Evolutionary conservation across 2,329 filamentous ascomycete genomes (phyloP), one percentile per base, ranked within the genome.

Genomic region (Trichoderma guizhouense): DNA sequence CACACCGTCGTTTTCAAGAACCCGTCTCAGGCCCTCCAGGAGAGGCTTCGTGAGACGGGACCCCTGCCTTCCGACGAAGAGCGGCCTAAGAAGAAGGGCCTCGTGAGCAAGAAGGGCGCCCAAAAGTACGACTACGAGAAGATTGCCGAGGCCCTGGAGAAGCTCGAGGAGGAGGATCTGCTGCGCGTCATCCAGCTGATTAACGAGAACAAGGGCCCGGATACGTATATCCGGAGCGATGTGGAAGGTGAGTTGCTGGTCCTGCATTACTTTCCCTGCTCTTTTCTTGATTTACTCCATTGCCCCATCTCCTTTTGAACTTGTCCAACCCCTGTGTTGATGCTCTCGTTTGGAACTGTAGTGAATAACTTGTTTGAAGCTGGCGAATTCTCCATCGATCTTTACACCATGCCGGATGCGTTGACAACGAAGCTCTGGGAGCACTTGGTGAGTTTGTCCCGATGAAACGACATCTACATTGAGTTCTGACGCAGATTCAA

Each of bases 211-310:
- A 98, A 98, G 86, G 91, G 90, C 1, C 89, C 93, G 7, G 94
- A 97, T 75, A 98, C 95, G 1, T 98, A 97, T 83, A 97, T 95
- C 64, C 95, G 97, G 85, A 98, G 98, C 78, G 97, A 99, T 82
- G 89, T 98, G 72, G 96, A 99, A 79, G 92, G 94, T 97, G 84
- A 84, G 92, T 88, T 32, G 73, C 70, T 68, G 71, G 53, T 32
- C 15, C 21, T 39, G 51, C 32, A 39, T 57, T 61, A 5, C n/a
- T 21, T 28, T 24, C 36, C 36, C 36, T 55, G 24, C 55, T 18
- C 21, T 28, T 26, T 30, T 34, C 26, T 65, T 32, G 51, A 30
- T 53, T 30, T 51, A 51, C 39, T 8, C 34, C 7, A 47, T 47
- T 5, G 2, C 18, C 43, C 18, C 18, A 21, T 5, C 3, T 51